A percentile compares a stretch with the other conserved stretches of the same genome.
These are phyloP conservation scores for Ceratocystis diversiconidia DNA, from an alignment of 2,329 filamentous ascomycete species.

Conservation along the genomic window DNA sequence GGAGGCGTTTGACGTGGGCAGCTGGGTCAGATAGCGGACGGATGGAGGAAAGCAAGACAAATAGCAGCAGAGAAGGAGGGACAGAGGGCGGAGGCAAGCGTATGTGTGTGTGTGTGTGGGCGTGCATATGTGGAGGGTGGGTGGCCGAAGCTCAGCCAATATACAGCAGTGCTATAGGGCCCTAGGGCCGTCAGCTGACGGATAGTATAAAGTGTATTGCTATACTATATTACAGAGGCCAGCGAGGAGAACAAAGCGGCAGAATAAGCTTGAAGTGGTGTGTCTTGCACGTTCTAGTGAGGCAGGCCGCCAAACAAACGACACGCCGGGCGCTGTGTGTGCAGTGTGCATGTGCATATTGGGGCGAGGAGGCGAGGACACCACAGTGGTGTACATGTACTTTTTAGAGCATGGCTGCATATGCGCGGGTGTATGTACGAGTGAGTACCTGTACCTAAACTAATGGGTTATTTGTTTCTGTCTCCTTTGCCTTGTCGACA, in stretches of 20 bases:
- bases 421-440: no score
- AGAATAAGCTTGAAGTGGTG: neutral
- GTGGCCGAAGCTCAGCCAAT: neutral
- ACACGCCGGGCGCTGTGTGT: no score
- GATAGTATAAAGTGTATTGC: neutral
- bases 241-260: neutral
- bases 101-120: neutral
- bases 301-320: no score
- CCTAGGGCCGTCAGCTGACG: neutral
- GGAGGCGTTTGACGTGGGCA: neutral
- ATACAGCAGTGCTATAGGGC: neutral
- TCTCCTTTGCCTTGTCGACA: no score
- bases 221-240: neutral
- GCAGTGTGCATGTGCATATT: no score
- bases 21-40: neutral
- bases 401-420: no score
- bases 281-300: no score
- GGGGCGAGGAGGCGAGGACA: no score
- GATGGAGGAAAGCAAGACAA: neutral
- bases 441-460: no score
- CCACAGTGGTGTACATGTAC: no score
- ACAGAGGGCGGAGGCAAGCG: no score
- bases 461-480: no score
- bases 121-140: neutral
- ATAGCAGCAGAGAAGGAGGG: neutral